These are phyloP conservation scores for Hypomyces rosellus DNA, from an alignment of 2,329 filamentous ascomycete genomes.

Conservation along the genomic window DNA sequence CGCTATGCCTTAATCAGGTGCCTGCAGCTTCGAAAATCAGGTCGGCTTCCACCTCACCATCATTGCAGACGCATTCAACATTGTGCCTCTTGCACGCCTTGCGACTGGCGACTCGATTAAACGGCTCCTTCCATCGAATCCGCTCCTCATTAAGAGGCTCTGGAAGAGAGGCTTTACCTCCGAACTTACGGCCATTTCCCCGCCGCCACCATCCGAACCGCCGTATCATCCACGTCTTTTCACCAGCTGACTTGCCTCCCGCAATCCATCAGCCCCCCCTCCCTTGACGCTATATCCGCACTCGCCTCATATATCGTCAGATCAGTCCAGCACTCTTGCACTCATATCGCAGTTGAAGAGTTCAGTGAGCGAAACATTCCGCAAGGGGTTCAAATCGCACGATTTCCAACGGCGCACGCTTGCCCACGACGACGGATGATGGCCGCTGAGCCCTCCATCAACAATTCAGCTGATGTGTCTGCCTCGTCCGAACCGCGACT, in stretches of 20 bases:
- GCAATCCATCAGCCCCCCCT: slow-evolving; percentile 5
- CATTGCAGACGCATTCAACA: slow-evolving; percentile 22
- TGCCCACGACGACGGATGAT: slow-evolving; percentile 50
- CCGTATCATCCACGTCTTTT: not conserved
- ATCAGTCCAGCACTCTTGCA: not conserved
- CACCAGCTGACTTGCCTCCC: slow-evolving; percentile 1
- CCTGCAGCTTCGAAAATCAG: slow-evolving; percentile 26
- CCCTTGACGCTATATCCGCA: slow-evolving; percentile 1
- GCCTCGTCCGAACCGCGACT: slow-evolving; percentile 39
- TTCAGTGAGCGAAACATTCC: not conserved
- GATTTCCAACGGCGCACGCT: slow-evolving; percentile 26
- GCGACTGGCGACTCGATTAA: slow-evolving; percentile 15
- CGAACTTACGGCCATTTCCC: slow-evolving; percentile 4
- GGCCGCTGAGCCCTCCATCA: slow-evolving; percentile 55
- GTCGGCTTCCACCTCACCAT: slow-evolving; percentile 23
- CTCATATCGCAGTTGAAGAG: not conserved
- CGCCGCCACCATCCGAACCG: not conserved
- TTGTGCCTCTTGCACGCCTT: slow-evolving; percentile 10
- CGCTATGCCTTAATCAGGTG: slow-evolving; percentile 30
- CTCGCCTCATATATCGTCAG: not conserved
- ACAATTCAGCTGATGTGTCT: slow-evolving; percentile 49
- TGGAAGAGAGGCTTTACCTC: slow-evolving; percentile 11
- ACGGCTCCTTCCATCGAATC: slow-evolving; percentile 14
- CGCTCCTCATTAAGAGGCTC: slow-evolving; percentile 12
- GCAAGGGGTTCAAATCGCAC: not conserved